These are phyloP conservation scores for Macrophomina pseudophaseolina DNA, from an alignment of 2,329 filamentous ascomycete species.

Conservation along the genomic window DNA sequence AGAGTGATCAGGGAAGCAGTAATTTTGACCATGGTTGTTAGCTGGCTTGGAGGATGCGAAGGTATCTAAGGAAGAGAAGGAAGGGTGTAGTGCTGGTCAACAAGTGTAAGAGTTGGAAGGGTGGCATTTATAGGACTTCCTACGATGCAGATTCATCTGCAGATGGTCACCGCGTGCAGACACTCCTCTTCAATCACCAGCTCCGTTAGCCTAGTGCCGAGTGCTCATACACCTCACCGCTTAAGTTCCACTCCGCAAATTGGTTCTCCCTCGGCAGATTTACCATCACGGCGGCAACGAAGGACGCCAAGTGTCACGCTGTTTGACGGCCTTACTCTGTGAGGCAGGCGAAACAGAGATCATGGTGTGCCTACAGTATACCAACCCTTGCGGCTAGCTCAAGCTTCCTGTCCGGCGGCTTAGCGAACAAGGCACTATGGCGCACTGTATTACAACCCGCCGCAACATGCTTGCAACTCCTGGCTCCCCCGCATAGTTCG, in stretches of 20 bases:
- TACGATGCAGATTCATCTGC: too few relatives aligned
- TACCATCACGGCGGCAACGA: constrained; percentile 1
- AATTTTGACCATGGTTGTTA: constrained; percentile 9
- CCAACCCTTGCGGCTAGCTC: constrained; percentile 14
- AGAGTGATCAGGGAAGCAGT: constrained; percentile 12
- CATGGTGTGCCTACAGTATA: not conserved
- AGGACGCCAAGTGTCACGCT: constrained; percentile 10
- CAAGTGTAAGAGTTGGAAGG: not conserved
- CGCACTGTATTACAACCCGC: not conserved
- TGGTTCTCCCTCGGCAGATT: not conserved
- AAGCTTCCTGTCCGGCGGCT: constrained; percentile 19
- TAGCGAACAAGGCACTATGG: constrained; percentile 14
- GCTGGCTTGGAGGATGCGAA: not conserved
- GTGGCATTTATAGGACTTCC: not conserved
- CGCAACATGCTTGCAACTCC: not conserved
- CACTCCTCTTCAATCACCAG: not conserved
- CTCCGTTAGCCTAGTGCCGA: not conserved
- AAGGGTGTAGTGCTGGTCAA: not conserved
- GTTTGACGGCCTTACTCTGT: not conserved
- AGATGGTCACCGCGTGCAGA: not conserved
- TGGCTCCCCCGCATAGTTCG: not conserved
- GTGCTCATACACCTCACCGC: not conserved
- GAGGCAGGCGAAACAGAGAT: constrained; percentile 14
- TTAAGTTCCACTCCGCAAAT: not conserved
- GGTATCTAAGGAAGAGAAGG: not conserved